phyloP scores from a whole-genome alignment of 2,329 filamentous ascomycete species.

The Lachnellula occidentalis region DNA sequence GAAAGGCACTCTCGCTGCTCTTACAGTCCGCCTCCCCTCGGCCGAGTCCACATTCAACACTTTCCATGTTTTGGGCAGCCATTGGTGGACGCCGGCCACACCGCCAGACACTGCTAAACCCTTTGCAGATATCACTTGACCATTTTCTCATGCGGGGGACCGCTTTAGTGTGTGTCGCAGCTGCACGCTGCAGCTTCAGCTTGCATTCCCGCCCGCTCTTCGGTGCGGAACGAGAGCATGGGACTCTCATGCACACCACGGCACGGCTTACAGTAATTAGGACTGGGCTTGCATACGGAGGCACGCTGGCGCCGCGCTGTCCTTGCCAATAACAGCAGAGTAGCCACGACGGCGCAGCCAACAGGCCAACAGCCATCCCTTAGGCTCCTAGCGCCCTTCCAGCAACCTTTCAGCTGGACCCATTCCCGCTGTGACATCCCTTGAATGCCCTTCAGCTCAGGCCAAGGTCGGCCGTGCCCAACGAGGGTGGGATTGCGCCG shows the following conservation, averaged over 20 bases:
- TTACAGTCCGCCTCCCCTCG: neutral
- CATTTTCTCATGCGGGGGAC: slow-evolving; percentile 24
- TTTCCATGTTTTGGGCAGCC: neutral
- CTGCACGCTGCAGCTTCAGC: slow-evolving; percentile 7
- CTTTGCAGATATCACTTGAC: slow-evolving; percentile 22
- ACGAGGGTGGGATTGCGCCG: neutral
- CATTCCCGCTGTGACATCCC: neutral
- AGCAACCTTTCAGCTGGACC: slow-evolving; percentile 22
- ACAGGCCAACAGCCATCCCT: slow-evolving; percentile 2
- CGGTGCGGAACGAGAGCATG: slow-evolving; percentile 24
- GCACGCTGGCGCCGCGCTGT: slow-evolving; percentile 2
- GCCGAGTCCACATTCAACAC: neutral
- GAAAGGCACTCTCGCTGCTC: neutral
- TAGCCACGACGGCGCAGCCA: slow-evolving; percentile 3
- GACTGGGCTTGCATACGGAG: slow-evolving; percentile 2
- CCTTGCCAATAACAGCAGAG: neutral
- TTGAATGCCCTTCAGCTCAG: slow-evolving; percentile 7
- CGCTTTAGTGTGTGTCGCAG: slow-evolving; percentile 22
- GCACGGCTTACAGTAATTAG: slow-evolving; percentile 3
- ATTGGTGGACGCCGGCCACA: slow-evolving; percentile 9
- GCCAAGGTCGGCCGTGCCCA: slow-evolving; percentile 1
- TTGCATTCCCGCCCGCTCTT: slow-evolving; percentile 25
- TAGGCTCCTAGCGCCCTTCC: slow-evolving; percentile 6
- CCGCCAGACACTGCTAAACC: slow-evolving; percentile 16
- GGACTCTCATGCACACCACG: slow-evolving; percentile 18